Percentiles rank a stretch among this genome's conserved stretches.
phyloP scores from a whole-genome alignment of 208 protist species.

The Leishmania braziliensis region DNA sequence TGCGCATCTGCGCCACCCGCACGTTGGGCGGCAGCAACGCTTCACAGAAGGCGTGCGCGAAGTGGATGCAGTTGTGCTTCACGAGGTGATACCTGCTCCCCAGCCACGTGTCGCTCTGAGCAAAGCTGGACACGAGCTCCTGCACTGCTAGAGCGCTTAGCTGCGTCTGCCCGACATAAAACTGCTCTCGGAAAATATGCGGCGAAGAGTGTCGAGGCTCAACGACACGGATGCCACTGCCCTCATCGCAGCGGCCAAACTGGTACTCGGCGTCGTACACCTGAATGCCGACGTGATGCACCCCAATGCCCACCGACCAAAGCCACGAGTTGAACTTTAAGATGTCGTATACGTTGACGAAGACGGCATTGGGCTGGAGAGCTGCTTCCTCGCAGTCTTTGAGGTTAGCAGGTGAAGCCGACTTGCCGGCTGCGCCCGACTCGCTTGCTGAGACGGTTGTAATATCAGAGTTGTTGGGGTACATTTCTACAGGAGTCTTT shows the following conservation, averaged over 20 bases:
- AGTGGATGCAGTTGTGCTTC: slow-evolving; percentile 79
- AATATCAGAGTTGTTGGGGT: not conserved
- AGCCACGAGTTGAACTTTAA: slow-evolving; percentile 45
- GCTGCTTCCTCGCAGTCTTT: slow-evolving; percentile 1
- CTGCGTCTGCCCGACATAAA: slow-evolving; percentile 61
- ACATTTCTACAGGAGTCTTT: not conserved
- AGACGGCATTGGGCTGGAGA: slow-evolving; percentile 52
- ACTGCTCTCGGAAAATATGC: slow-evolving; percentile 80
- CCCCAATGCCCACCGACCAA: slow-evolving; percentile 53
- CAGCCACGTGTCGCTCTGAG: slow-evolving; percentile 36
- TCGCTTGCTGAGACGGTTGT: slow-evolving; percentile 11
- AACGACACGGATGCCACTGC: slow-evolving; percentile 46
- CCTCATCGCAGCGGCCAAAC: slow-evolving; percentile 52
- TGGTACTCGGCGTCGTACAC: slow-evolving; percentile 72
- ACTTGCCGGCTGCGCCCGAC: not conserved
- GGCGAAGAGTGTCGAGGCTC: slow-evolving; percentile 45
- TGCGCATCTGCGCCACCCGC: slow-evolving; percentile 28
- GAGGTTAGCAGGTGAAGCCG: not conserved
- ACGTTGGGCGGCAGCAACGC: slow-evolving; percentile 49
- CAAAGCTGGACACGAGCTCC: slow-evolving; percentile 33
- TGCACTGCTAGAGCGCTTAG: slow-evolving; percentile 39
- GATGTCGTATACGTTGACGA: slow-evolving; percentile 80
- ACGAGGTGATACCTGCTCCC: slow-evolving; percentile 66
- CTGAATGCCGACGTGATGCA: slow-evolving; percentile 74
- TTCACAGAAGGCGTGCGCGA: slow-evolving; percentile 43